Conservation (phyloP, 1,284 basidiomycete species). For the Cutaneotrichosporon sp. region DNA sequence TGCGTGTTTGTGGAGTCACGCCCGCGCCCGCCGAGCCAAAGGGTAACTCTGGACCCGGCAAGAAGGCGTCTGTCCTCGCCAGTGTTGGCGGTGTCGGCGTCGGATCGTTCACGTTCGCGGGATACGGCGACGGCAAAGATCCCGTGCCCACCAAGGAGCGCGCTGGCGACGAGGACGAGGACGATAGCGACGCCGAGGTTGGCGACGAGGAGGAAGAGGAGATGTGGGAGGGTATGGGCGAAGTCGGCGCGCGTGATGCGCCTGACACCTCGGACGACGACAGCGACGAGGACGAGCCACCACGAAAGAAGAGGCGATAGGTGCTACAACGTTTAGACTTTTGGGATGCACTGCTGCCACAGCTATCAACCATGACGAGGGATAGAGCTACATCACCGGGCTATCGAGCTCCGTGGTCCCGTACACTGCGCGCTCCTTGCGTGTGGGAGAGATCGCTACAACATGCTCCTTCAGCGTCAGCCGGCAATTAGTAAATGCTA, state of each 20-base stretch:
- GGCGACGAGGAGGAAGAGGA: conserved; percentile 32
- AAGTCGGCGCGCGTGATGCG: conserved; percentile 20
- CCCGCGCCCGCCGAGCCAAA: conserved; percentile 56
- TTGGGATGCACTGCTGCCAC: not conserved
- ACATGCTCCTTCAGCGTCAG: too few relatives aligned
- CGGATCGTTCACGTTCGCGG: conserved; percentile 55
- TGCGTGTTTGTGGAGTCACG: conserved; percentile 66
- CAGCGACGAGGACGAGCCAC: conserved; percentile 4
- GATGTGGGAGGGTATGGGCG: conserved; percentile 27
- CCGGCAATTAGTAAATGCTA: too few relatives aligned
- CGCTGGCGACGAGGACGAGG: conserved; percentile 19
- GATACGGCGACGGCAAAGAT: conserved; percentile 52
- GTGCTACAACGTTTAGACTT: not conserved
- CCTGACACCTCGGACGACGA: conserved; percentile 26
- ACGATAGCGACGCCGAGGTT: conserved; percentile 30
- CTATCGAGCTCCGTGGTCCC: too few relatives aligned
- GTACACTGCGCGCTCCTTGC: too few relatives aligned
- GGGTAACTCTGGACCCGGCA: conserved; percentile 54
- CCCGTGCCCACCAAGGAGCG: conserved; percentile 19
- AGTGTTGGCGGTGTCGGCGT: conserved; percentile 63
- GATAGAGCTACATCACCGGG: too few relatives aligned
- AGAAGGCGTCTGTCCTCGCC: conserved; percentile 62
- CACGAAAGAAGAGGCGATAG: conserved; percentile 5
- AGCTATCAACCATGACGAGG: too few relatives aligned
- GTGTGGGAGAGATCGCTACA: too few relatives aligned